Base-by-base conservation (phyloP, 2,329 filamentous ascomycete species). In the Neoscytalidium dimidiatum region DNA sequence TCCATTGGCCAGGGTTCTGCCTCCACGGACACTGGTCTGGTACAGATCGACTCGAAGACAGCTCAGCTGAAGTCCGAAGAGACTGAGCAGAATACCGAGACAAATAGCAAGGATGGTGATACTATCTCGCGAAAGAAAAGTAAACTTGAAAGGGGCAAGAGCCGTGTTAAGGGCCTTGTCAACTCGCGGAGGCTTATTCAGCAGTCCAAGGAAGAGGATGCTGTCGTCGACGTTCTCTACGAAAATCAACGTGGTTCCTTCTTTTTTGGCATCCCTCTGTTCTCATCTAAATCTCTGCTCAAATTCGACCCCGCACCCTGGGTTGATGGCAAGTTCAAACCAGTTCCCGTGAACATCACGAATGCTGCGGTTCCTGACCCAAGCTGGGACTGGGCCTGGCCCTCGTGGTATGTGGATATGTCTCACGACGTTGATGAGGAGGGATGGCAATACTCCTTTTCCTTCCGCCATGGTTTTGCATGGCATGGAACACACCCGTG, bases 391-490 rank as follows among this genome's bases (percentile, higher is more conserved):
- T 99, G 95, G 95, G 88, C 83, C 9, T 90, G 88, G 88, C 85
- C 85, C 73, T 84, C 83, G 44, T 90, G 88, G 88, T 90, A 90
- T 73, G 88, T 90, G 31, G 88, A 90, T 81, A 92, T 85, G 92
- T 94, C 81, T n/a, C 86, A 90, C 2, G 90, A 90, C 66, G 88
- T 91, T 11, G 95, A 98, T 72, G 90, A 94, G 67, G 91, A 94
- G 68, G 95, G 95, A 3, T 99, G 95, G 95, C 90, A 96, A 75
- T 99, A 99, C 78, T 95, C 92, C 17, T 93, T 97, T 75, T 90
- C 91, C 69, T 99, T 98, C 74, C 74, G 76, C 41, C 76, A 77
- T 31, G 72, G 72, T 56, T 68, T 79, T 65, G 75, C 78, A 7
- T 99, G 95, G 95, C 95, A 99, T 77, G 89, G 90, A 3, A 91